These are phyloP conservation scores for Dispira simplex DNA, from an alignment of 192 early-diverging fungal genomes.

Conservation along the genomic window DNA sequence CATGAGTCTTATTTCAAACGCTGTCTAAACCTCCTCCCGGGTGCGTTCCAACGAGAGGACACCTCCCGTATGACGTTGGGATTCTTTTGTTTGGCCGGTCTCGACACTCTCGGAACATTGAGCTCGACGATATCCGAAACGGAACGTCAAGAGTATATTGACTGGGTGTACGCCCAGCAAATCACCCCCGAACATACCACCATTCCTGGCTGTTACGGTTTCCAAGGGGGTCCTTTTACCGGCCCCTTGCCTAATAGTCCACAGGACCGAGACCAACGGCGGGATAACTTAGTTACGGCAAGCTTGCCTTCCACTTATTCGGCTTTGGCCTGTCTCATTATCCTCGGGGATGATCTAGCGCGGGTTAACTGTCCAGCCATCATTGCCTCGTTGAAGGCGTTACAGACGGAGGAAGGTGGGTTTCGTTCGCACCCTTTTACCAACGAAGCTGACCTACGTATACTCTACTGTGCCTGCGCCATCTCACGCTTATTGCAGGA, in stretches of 20 bases:
- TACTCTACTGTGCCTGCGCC: slow-evolving; percentile 79
- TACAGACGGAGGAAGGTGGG: slow-evolving; percentile 63
- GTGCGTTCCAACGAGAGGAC: slow-evolving; percentile 50
- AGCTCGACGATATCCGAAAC: slow-evolving; percentile 31
- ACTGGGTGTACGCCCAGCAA: slow-evolving; percentile 97
- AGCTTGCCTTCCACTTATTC: slow-evolving; percentile 82
- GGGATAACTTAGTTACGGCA: slow-evolving; percentile 30
- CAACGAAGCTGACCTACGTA: slow-evolving; percentile 76
- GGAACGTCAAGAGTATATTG: slow-evolving; percentile 54
- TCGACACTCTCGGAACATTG: slow-evolving; percentile 64
- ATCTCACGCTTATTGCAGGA: slow-evolving; percentile 73
- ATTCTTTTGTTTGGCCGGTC: slow-evolving; percentile 64
- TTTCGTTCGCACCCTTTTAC: slow-evolving; percentile 52
- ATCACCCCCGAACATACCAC: slow-evolving; percentile 24
- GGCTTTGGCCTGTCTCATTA: slow-evolving; percentile 56
- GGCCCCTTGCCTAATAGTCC: slow-evolving; percentile 19
- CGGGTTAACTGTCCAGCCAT: slow-evolving; percentile 66
- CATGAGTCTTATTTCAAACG: slow-evolving; percentile 60
- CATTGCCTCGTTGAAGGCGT: slow-evolving; percentile 28
- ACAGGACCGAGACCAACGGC: slow-evolving; percentile 5
- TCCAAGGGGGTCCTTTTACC: slow-evolving; percentile 33
- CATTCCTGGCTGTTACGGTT: slow-evolving; percentile 18
- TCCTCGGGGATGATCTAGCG: slow-evolving; percentile 79
- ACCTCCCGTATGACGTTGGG: slow-evolving; percentile 73
- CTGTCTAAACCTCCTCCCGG: slow-evolving; percentile 52